Percentiles rank a stretch among this genome's conserved stretches.
These are phyloP conservation scores for Boeremia lycopersici DNA, from an alignment of 2,329 filamentous ascomycete genomes.

Conservation along the genomic window DNA sequence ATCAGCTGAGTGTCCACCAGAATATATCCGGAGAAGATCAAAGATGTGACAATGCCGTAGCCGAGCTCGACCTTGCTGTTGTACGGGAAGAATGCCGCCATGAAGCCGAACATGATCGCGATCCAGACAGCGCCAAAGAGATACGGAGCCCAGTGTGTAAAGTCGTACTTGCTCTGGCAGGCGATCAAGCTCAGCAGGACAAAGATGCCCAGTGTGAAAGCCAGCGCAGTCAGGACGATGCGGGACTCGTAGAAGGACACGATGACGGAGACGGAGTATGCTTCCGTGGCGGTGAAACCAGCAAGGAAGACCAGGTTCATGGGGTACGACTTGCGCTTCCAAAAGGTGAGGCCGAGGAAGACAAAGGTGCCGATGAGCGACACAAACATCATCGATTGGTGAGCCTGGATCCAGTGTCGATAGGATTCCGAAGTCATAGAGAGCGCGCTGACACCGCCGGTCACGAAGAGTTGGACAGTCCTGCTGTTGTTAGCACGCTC, in stretches of 20 bases:
- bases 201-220: constrained; percentile 77
- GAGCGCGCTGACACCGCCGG: constrained; percentile 77
- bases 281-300: constrained; percentile 89
- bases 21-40: constrained; percentile 94
- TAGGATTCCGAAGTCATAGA: constrained; percentile 85
- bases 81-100: constrained; percentile 86
- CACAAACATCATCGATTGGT: constrained; percentile 83
- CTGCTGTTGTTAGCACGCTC: constrained; percentile 43
- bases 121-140: constrained; percentile 91
- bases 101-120: constrained; percentile 89
- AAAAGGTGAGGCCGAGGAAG: constrained; percentile 48
- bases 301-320: constrained; percentile 92
- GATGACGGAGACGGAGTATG: constrained; percentile 90
- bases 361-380: constrained; percentile 63
- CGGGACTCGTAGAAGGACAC: constrained; percentile 85
- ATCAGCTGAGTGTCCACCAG: constrained; percentile 95
- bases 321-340: constrained; percentile 71
- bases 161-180: constrained; percentile 98
- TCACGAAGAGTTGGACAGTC: constrained; percentile 89
- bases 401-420: constrained; percentile 82
- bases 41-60: constrained; percentile 79
- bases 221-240: constrained; percentile 87
- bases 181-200: constrained; percentile 76
- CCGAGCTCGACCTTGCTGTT: constrained; percentile 81
- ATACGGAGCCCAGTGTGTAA: constrained; percentile 96